Evolutionary conservation across 306 rosid species (phyloP).

Genomic region (Lupinus albus): DNA sequence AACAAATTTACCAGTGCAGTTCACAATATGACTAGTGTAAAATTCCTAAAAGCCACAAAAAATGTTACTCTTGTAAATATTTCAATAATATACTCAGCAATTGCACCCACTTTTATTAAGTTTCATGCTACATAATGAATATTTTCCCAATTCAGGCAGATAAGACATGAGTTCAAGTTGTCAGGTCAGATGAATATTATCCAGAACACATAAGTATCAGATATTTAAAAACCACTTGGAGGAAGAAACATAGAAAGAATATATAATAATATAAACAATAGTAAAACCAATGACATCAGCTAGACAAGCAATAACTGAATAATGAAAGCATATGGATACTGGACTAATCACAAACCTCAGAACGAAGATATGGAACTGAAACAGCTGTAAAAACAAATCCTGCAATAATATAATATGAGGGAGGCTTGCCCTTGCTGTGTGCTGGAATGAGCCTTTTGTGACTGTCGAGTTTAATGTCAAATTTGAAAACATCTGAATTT

Average conservation of each 20-base stretch:
- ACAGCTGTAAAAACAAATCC: conserved; percentile 88
- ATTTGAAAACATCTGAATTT: conserved; percentile 55
- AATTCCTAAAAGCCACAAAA: no score
- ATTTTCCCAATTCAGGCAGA: conserved; percentile 12
- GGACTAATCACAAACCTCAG: conserved; percentile 73
- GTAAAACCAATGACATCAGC: conserved; percentile 11
- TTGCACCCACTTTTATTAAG: neutral
- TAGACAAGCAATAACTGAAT: conserved; percentile 14
- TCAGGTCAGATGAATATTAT: conserved; percentile 17
- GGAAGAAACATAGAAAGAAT: conserved; percentile 3
- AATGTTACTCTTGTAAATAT: no score
- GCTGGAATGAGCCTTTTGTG: conserved; percentile 88
- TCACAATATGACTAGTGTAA: no score
- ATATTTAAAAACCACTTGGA: conserved; percentile 4
- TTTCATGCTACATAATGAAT: conserved; percentile 14
- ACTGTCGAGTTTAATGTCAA: conserved; percentile 62
- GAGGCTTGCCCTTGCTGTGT: conserved; percentile 89
- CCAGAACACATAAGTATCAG: no score
- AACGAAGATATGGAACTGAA: conserved; percentile 96
- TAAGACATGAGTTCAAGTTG: conserved; percentile 17
- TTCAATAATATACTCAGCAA: no score
- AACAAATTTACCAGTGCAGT: no score
- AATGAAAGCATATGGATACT: conserved; percentile 15
- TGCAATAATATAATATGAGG: conserved; percentile 90
- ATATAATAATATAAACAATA: conserved; percentile 20